Percentiles rank a stretch among this genome's conserved stretches.
phyloP scores from a whole-genome alignment of 768 basidiomycete species.

The Boletus barrowsii region DNA sequence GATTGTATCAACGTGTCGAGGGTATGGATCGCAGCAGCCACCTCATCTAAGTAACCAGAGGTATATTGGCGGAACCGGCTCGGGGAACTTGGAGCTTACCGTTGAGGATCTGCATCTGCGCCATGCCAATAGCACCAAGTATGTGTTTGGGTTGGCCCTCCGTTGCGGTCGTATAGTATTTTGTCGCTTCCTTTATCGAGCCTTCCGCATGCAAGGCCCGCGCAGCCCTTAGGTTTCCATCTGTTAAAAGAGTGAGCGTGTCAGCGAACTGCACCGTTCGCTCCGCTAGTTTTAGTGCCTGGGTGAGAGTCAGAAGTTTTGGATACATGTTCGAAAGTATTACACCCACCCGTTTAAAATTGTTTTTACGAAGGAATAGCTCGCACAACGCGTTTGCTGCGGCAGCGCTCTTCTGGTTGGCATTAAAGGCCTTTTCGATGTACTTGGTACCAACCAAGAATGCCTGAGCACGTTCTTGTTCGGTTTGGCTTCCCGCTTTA shows the following conservation, averaged over 20 bases:
- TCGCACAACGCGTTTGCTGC: conserved; percentile 84
- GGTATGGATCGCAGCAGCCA: conserved; percentile 80
- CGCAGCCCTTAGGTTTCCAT: conserved; percentile 82
- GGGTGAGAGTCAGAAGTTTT: neutral
- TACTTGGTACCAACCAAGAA: conserved; percentile 66
- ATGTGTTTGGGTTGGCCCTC: conserved; percentile 73
- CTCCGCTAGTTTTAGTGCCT: conserved; percentile 93
- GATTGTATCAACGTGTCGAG: conserved; percentile 74
- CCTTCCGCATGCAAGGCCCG: conserved; percentile 77
- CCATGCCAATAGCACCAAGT: conserved; percentile 78
- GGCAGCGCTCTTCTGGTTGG: conserved; percentile 67
- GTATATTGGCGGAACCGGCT: neutral
- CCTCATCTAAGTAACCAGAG: conserved; percentile 57
- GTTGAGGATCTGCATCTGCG: conserved; percentile 81
- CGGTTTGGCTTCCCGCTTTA: conserved; percentile 62
- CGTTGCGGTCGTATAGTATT: conserved; percentile 64
- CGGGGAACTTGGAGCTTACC: conserved; percentile 45
- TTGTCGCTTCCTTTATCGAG: conserved; percentile 56
- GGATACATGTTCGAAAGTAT: neutral
- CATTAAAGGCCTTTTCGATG: conserved; percentile 77
- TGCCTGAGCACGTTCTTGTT: conserved; percentile 58
- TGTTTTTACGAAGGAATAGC: conserved; percentile 70
- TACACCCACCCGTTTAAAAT: conserved; percentile 51
- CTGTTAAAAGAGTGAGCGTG: conserved; percentile 77
- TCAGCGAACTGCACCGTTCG: conserved; percentile 93